These are phyloP conservation scores for Curvularia hawaiiensis DNA, from an alignment of 2,329 filamentous ascomycete genomes.

Conservation along the genomic window DNA sequence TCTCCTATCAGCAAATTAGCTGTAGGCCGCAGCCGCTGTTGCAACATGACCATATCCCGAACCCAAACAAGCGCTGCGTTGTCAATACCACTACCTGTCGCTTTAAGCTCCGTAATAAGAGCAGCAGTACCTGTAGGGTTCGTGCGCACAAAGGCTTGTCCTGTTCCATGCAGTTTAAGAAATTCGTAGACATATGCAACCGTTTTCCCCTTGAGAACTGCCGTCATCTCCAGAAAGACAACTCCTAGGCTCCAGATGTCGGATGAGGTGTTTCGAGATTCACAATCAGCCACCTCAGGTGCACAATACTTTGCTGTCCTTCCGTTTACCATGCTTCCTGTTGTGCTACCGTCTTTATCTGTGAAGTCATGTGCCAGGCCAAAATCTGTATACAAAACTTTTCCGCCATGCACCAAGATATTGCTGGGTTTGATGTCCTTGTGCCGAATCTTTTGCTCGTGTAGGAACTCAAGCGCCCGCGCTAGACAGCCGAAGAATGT, in stretches of 20 bases:
- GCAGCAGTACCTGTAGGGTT: background rate
- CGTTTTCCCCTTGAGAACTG: background rate
- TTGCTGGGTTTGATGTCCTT: slow-evolving; percentile 30
- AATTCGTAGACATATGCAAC: background rate
- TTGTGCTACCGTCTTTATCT: background rate
- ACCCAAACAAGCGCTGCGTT: background rate
- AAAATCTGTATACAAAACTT: slow-evolving; percentile 29
- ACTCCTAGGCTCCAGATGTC: background rate
- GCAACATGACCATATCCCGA: background rate
- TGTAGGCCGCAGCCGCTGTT: background rate
- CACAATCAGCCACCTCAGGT: background rate
- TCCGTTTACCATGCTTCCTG: background rate
- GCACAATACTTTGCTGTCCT: background rate
- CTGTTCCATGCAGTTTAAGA: background rate
- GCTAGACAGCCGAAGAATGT: slow-evolving; percentile 22
- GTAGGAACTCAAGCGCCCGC: slow-evolving; percentile 21
- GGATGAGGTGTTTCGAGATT: background rate
- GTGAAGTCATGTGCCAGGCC: slow-evolving; percentile 19
- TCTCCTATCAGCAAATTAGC: background rate
- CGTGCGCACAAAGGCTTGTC: background rate
- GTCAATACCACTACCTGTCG: background rate
- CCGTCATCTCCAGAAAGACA: background rate
- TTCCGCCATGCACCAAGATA: slow-evolving; percentile 21
- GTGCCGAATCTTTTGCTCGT: slow-evolving; percentile 18
- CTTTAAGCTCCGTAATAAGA: background rate